Conservation (phyloP, 768 basidiomycete genomes). For the Candolleomyces aberdarensis region DNA sequence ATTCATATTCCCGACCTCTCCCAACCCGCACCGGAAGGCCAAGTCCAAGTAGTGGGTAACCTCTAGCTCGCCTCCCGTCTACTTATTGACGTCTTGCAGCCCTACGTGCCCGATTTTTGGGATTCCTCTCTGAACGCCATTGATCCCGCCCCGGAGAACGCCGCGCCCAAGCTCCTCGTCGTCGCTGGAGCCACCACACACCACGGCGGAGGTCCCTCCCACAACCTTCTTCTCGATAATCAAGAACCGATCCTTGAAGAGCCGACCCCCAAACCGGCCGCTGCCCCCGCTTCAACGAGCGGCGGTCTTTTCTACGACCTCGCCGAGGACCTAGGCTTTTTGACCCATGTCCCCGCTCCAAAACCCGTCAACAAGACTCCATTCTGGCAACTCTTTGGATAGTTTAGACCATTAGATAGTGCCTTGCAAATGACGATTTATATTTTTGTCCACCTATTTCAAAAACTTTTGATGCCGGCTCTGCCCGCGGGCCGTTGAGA, state of each 20-base stretch:
- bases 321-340: conserved; percentile 40
- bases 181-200: conserved; percentile 38
- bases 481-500: no score
- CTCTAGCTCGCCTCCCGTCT: conserved; percentile 5
- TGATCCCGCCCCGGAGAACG: conserved; percentile 4
- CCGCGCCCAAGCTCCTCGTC: conserved; percentile 41
- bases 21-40: conserved; percentile 35
- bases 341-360: conserved; percentile 22
- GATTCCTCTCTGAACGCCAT: conserved; percentile 26
- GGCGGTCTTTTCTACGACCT: conserved; percentile 43
- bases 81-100: conserved; percentile 31
- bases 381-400: conserved; percentile 28
- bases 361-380: conserved; percentile 25
- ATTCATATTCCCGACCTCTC: conserved; percentile 58
- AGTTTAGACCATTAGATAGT: no score
- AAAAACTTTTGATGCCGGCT: no score
- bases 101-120: conserved; percentile 46
- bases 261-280: neutral
- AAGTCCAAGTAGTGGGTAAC: conserved; percentile 58
- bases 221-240: conserved; percentile 21
- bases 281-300: conserved; percentile 13
- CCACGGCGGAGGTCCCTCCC: conserved; percentile 35
- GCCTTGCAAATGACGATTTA: no score
- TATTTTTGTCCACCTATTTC: no score
- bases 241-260: conserved; percentile 2